phyloP scores from a whole-genome alignment of 192 early-diverging fungal species.

The Mortierella claussenii region DNA sequence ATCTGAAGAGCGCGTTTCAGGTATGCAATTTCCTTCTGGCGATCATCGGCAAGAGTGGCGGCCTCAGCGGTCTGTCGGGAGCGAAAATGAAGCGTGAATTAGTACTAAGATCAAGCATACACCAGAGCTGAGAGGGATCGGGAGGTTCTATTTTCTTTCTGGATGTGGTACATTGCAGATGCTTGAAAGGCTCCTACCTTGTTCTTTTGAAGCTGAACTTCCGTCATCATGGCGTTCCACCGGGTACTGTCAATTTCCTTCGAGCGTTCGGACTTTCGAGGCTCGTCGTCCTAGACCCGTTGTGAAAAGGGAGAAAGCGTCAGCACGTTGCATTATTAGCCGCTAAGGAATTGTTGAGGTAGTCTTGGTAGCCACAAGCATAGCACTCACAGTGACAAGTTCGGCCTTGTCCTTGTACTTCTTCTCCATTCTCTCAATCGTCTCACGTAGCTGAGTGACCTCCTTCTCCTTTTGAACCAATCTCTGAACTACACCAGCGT shows the following conservation, averaged over 20 bases:
- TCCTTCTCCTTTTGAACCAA: constrained; percentile 53
- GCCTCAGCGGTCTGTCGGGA: constrained; percentile 25
- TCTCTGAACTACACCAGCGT: constrained; percentile 51
- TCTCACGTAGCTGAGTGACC: constrained; percentile 46
- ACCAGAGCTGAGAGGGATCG: too few relatives aligned
- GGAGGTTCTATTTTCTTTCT: too few relatives aligned
- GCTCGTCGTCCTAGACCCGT: constrained; percentile 41
- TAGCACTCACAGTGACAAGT: constrained; percentile 47
- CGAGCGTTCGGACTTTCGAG: constrained; percentile 43
- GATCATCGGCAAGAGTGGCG: constrained; percentile 30
- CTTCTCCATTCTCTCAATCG: constrained; percentile 47
- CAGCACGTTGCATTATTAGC: not conserved
- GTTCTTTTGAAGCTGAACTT: constrained; percentile 46
- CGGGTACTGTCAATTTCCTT: constrained; percentile 50
- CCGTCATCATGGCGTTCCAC: constrained; percentile 50
- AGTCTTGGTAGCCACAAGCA: not conserved
- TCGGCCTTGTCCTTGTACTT: constrained; percentile 55
- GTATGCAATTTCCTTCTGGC: constrained; percentile 46
- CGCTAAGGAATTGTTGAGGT: too few relatives aligned
- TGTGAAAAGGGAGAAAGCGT: not conserved
- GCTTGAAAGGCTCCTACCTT: constrained; percentile 20
- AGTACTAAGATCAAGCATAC: too few relatives aligned
- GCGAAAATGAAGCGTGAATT: not conserved
- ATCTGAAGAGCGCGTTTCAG: constrained; percentile 46
- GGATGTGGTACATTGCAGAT: too few relatives aligned